Conservation (phyloP, 148 eudicot genomes). For the Rhododendron ferrugineum region DNA sequence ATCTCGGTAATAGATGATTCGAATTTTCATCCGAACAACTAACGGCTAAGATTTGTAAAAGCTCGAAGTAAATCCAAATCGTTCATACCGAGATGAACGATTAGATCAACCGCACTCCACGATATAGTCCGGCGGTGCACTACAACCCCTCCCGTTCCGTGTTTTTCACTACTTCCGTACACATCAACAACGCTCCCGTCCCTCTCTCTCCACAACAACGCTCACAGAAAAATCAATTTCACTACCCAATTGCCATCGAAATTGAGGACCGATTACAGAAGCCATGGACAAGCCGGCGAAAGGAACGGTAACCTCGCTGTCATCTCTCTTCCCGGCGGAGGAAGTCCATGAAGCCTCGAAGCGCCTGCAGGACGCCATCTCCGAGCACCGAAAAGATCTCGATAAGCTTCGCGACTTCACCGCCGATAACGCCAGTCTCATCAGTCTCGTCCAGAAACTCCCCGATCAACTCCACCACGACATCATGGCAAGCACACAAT, state of each 20-base stretch:
- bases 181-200: too few species aligned
- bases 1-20: too few species aligned
- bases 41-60: too few species aligned
- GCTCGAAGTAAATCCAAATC: too few species aligned
- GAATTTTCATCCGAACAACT: too few species aligned
- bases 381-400: slow-evolving; percentile 40
- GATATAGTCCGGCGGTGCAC: too few species aligned
- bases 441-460: slow-evolving; percentile 68
- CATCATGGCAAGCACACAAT: slow-evolving; percentile 44
- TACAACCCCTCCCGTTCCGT: too few species aligned
- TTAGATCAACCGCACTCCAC: too few species aligned
- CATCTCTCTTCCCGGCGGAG: slow-evolving; percentile 54
- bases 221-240: not conserved
- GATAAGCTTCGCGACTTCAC: slow-evolving; percentile 34
- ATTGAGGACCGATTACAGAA: not conserved
- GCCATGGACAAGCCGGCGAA: slow-evolving; percentile 22
- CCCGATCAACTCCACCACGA: slow-evolving; percentile 83
- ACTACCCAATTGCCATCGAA: not conserved
- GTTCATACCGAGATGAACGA: too few species aligned
- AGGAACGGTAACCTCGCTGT: slow-evolving; percentile 68
- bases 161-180: too few species aligned
- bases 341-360: slow-evolving; percentile 62
- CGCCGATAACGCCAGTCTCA: slow-evolving; percentile 50
- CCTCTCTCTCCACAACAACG: not conserved
- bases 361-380: slow-evolving; percentile 47